Evolutionary conservation across 1,284 basidiomycete genomes (phyloP).

Genomic region (Cutaneotrichosporon cyanovorans): DNA sequence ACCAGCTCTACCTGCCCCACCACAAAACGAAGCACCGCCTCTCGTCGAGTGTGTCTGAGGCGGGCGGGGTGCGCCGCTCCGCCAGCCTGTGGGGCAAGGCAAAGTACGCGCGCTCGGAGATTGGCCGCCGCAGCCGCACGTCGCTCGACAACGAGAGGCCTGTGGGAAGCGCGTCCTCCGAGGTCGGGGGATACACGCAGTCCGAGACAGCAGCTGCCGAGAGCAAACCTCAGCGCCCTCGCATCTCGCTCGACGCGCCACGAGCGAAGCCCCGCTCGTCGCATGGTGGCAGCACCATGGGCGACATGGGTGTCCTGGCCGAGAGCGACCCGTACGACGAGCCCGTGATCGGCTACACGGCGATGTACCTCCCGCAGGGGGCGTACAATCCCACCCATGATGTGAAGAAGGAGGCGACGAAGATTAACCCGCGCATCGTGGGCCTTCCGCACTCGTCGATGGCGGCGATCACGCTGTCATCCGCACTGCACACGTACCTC

Average conservation of each 20-base stretch:
- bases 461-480: conserved; percentile 60
- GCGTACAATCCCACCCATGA: conserved; percentile 47
- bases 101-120: conserved; percentile 1
- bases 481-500: conserved; percentile 8
- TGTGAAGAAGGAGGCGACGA: conserved; percentile 37
- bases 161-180: too few species aligned
- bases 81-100: background rate
- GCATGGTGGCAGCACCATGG: background rate
- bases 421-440: conserved; percentile 62
- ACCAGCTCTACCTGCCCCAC: conserved; percentile 10
- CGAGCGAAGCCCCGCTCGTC: background rate
- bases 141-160: too few species aligned
- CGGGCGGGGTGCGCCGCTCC: conserved; percentile 1
- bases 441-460: conserved; percentile 75
- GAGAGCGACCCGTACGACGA: conserved; percentile 31
- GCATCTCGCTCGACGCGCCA: conserved; percentile 4
- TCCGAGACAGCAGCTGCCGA: background rate
- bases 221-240: background rate
- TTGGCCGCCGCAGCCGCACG: background rate
- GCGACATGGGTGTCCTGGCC: conserved; percentile 14
- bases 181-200: background rate
- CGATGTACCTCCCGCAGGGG: conserved; percentile 62
- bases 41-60: conserved; percentile 1
- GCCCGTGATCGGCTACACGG: conserved; percentile 21
- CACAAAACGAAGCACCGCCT: background rate